phyloP scores from a whole-genome alignment of 2,329 filamentous ascomycete species.

The Zymoseptoria brevis region DNA sequence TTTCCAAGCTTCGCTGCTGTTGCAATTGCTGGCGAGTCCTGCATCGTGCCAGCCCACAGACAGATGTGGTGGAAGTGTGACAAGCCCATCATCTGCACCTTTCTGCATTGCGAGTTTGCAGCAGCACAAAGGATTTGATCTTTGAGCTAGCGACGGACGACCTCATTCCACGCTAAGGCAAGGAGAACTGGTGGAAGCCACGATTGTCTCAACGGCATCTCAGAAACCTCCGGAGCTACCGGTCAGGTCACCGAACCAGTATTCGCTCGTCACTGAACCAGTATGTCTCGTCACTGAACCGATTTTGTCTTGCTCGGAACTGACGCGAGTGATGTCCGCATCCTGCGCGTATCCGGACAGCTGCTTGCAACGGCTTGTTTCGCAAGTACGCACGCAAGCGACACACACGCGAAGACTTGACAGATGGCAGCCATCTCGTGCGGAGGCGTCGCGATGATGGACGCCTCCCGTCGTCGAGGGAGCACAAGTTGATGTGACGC shows the following conservation, averaged over 20 bases:
- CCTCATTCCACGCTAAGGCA: not conserved
- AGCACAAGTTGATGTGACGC: not conserved
- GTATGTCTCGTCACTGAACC: not conserved
- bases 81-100: not conserved
- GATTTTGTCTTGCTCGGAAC: not conserved
- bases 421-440: not conserved
- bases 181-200: not conserved
- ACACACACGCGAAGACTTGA: not conserved
- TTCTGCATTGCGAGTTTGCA: not conserved
- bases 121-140: not conserved
- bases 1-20: not conserved
- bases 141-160: not conserved
- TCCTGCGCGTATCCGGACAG: not conserved
- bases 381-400: not conserved
- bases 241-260: not conserved
- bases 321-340: not conserved
- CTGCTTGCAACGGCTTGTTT: not conserved
- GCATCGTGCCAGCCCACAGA: not conserved
- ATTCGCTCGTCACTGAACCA: not conserved
- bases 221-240: not conserved
- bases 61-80: not conserved
- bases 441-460: not conserved
- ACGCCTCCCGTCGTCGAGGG: not conserved
- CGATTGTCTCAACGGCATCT: not conserved
- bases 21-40: not conserved